Base-by-base conservation (phyloP, 768 basidiomycete genomes). In the Lactifluus echinatus region DNA sequence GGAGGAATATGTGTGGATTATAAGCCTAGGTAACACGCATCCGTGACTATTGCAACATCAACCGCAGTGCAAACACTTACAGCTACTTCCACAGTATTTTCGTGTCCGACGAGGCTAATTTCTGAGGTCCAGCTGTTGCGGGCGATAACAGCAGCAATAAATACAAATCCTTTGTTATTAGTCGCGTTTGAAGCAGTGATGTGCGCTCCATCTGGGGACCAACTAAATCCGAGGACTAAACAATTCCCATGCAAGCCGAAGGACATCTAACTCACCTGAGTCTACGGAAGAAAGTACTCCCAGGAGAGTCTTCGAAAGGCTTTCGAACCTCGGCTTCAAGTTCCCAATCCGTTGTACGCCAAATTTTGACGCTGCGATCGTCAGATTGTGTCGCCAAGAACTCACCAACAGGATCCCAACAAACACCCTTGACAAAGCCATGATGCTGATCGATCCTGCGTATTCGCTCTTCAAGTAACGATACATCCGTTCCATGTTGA, bases 181-280 rank as follows among this genome's bases (percentile, higher is more conserved):
- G 93, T 97, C 2, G 94, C 93, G 66, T 98, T 98, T 1, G 95
- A 95, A 1, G 94, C 91, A 4, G 93, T 96, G 58, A 99, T 92
- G 67, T 96, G 93, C 2, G 95, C 90, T n/a, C 96, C 96, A 66
- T 98, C 96, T 2, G 96, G 96, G 0, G 94, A 97, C 96, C 96
- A 99, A 65, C 94, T 96, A 59, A 7, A 60, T 11, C 6, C 33
- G 33, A 56, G 48, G 39, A 11, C 36, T 33, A 49, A 48, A 56
- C 19, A 24, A 15, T 1, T 19, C 26, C 23, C 31, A n/a, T 10
- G 11, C 11, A 44, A 21, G n/a, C 28, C 11, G 11, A 11, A 52
- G 33, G 17, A 40, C 6, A n/a, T 8, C 4, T 0, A 11, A 47
- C 70, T 10, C 56, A 89, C 92, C 92, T 94, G 23, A 96, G 75